Evolutionary conservation across 225 moss, liverwort and hornwort species (phyloP).

Genomic region (Asterella californica): DNA sequence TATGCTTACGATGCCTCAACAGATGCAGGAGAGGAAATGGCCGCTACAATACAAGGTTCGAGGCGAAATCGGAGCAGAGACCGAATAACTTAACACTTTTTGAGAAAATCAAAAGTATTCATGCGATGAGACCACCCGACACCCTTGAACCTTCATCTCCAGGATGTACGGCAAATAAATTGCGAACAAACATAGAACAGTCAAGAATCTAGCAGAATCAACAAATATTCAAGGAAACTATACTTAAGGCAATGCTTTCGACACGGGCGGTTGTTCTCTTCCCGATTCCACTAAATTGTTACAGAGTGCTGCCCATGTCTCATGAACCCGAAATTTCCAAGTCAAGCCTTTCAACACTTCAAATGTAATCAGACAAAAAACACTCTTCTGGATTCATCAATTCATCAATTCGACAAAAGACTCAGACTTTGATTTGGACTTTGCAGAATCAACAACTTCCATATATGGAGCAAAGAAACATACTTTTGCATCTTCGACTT

Average conservation of each 20-base stretch:
- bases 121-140: neutral
- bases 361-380: neutral
- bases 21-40: neutral
- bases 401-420: neutral
- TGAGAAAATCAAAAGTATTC: neutral
- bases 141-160: neutral
- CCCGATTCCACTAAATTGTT: neutral
- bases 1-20: neutral
- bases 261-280: neutral
- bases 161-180: neutral
- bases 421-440: neutral
- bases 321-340: neutral
- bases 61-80: neutral
- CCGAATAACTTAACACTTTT: neutral
- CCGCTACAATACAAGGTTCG: neutral
- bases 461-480: neutral
- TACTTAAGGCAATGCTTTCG: neutral
- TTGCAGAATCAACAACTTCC: neutral
- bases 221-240: neutral
- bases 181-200: neutral
- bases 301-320: neutral
- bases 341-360: neutral
- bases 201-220: neutral
- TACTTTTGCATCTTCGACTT: constrained; percentile 35
- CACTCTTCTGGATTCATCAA: neutral